Evolutionary conservation across 1,284 basidiomycete species (phyloP).

Genomic region (Apiotrichum siamense): DNA sequence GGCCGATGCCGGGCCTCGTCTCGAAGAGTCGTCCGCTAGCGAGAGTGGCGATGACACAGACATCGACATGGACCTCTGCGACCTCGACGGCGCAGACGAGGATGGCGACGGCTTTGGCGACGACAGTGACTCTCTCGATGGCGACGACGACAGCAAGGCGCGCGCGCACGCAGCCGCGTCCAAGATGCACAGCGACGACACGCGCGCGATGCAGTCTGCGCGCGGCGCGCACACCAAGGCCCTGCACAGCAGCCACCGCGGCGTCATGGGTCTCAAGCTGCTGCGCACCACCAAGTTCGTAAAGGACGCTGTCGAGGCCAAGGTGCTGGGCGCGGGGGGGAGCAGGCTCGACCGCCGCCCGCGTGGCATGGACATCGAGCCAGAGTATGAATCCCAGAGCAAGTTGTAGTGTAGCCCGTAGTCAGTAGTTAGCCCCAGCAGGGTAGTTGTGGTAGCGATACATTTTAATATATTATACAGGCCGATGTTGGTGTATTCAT

Average conservation of each 20-base stretch:
- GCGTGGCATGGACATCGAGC: constrained; percentile 36
- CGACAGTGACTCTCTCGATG: background rate
- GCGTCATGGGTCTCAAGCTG: constrained; percentile 46
- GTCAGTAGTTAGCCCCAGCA: background rate
- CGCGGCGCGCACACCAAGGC: constrained; percentile 35
- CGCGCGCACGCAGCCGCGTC: background rate
- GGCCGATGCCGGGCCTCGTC: too few relatives aligned
- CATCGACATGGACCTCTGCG: constrained; percentile 1
- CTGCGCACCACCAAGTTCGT: constrained; percentile 42
- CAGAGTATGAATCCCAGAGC: constrained; percentile 45
- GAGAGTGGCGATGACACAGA: constrained; percentile 1
- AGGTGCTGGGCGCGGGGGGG: constrained; percentile 23
- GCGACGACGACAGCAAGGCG: background rate
- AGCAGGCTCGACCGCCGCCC: constrained; percentile 17
- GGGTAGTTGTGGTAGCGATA: too few relatives aligned
- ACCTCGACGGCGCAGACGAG: background rate
- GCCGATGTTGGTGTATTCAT: too few relatives aligned
- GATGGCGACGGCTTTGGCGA: constrained; percentile 3
- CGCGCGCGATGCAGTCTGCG: constrained; percentile 23
- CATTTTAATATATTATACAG: too few relatives aligned
- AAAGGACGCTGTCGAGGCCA: constrained; percentile 43
- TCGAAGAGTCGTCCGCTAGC: constrained; percentile 1
- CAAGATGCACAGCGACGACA: constrained; percentile 15
- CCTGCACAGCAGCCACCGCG: constrained; percentile 36
- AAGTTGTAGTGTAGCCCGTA: constrained; percentile 12